A percentile compares a stretch with the other conserved stretches of the same genome.
Conservation (phyloP, 345 rosid genomes). For the Gossypium anomalum region DNA sequence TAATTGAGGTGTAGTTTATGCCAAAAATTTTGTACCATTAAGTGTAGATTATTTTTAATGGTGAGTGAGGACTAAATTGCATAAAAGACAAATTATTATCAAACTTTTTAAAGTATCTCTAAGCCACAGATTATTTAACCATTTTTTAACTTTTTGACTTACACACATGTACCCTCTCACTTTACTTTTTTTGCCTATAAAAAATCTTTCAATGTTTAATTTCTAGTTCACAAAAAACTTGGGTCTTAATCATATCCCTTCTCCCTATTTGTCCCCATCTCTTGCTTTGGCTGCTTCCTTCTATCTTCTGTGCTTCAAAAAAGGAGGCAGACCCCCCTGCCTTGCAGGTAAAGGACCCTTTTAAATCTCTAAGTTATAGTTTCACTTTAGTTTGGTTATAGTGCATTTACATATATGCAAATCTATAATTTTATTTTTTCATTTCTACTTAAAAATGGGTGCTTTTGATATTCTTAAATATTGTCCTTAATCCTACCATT, state of each 20-base stretch:
- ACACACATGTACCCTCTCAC: background rate
- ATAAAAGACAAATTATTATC: no score
- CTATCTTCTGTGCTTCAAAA: slow-evolving; percentile 6
- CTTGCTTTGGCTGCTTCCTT: background rate
- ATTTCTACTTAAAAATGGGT: background rate
- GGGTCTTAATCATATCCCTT: background rate
- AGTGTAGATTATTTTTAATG: no score
- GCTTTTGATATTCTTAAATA: background rate
- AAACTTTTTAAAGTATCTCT: background rate
- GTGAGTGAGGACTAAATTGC: background rate
- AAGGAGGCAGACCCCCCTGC: background rate
- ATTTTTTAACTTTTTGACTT: background rate
- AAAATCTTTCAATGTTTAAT: slow-evolving; percentile 14
- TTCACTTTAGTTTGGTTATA: background rate
- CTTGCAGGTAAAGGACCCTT: background rate
- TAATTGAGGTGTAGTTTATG: no score
- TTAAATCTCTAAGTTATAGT: background rate
- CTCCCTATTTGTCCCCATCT: background rate
- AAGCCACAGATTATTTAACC: background rate
- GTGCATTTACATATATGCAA: background rate
- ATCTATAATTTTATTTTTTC: background rate
- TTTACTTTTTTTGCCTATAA: slow-evolving; percentile 4
- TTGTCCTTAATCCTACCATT: background rate
- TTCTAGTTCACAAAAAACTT: background rate
- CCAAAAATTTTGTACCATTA: no score